Base-by-base conservation (phyloP, 106 monocot species). In the Dendrobium catenatum region DNA sequence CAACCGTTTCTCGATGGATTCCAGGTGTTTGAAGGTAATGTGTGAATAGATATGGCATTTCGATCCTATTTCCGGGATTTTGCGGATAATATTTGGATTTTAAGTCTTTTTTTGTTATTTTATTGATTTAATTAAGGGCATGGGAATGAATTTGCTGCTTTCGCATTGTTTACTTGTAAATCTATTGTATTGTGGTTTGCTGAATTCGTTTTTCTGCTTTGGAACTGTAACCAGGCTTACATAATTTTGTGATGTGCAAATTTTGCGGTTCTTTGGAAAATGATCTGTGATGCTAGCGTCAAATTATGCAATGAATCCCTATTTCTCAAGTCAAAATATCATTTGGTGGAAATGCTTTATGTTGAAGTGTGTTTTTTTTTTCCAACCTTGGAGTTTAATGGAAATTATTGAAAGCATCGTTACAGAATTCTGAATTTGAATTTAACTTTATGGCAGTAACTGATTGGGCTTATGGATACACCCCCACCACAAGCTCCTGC, bases 381-480 rank as follows among this genome's bases (percentile, higher is more conserved):
- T 33, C 15, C 37, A 37, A 13, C 8, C 1, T 22, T 61, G n/a
- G 61, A 4, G 22, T 19, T 61, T 61, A 24, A 5, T 61, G 61
- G 11, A 37, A 70, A 29, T 49, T 76, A 4, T 49, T 76, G 76
- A 51, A 76, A 76, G 8, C 3, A 15, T 26, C 26, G 76, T 76
- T 49, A 6, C 26, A 49, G 15, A 76, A 42, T 47, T 4, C 49
- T 76, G 76, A 48, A 13, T 22, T 49, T 76, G 49, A 76, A 42
- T 76, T 51, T 11, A 48, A 49, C 43, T 13, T 26, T 49, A 4
- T 76, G 10, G 76, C 76, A 76, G 76, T 24, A 42, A 76, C 42
- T 49, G n/a, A 27, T 49, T 11, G 48, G 41, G 43, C 42, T 42
- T 44, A 92, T 89, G 89, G 89, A 82, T 55, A 88, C 68, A 22